phyloP scores from a whole-genome alignment of 169 alveolate species.

The Blepharisma undulans region DNA sequence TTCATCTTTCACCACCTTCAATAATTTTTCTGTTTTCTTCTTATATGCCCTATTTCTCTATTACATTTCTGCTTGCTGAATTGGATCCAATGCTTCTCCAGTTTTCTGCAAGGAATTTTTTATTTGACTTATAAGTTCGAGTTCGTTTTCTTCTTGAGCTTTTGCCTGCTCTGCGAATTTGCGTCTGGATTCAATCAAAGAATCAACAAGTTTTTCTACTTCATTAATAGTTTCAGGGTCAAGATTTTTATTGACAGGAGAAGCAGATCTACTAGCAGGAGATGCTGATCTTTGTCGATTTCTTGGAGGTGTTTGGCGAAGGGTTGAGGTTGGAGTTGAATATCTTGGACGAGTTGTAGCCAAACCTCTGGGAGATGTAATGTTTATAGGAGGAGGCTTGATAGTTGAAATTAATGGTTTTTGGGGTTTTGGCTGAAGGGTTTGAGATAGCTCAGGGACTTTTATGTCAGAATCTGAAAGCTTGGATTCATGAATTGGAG shows the following conservation, averaged over 20 bases:
- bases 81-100: not conserved
- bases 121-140: not conserved
- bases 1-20: slow-evolving; percentile 31
- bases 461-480: not conserved
- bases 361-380: not conserved
- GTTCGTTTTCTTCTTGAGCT: slow-evolving; percentile 19
- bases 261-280: not conserved
- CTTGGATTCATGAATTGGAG: not conserved
- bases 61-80: slow-evolving; percentile 29
- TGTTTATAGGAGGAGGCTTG: not conserved
- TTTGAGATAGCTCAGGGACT: not conserved
- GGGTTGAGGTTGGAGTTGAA: not conserved
- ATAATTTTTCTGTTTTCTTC: slow-evolving; percentile 29
- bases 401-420: not conserved
- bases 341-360: not conserved
- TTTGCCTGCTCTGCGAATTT: not conserved
- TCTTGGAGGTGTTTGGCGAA: not conserved
- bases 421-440: not conserved
- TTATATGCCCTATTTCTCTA: slow-evolving; percentile 2
- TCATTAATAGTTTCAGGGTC: not conserved
- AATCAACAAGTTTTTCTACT: not conserved
- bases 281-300: not conserved
- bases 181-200: not conserved
- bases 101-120: not conserved
- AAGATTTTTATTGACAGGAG: not conserved